phyloP scores from a whole-genome alignment of 2,329 filamentous ascomycete species.

The Aspergillus sojae region DNA sequence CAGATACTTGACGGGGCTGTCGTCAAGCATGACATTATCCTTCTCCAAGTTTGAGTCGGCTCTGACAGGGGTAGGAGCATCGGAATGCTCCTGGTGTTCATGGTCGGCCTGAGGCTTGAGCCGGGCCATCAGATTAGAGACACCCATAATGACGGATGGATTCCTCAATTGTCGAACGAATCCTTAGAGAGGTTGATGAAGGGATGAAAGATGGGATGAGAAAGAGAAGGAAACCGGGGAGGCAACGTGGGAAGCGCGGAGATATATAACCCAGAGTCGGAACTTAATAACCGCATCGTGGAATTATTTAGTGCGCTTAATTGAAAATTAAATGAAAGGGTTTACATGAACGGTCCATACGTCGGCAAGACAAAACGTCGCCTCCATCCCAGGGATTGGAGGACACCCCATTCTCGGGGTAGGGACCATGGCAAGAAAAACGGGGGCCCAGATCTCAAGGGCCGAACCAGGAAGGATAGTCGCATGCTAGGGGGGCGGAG shows the following conservation, averaged over 20 bases:
- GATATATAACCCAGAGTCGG: constrained; percentile 29
- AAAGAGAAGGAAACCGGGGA: constrained; percentile 15
- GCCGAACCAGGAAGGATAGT: constrained; percentile 25
- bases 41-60: constrained; percentile 38
- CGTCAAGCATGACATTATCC: constrained; percentile 37
- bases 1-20: constrained; percentile 46
- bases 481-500: constrained; percentile 26
- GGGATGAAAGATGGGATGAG: constrained; percentile 8
- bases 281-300: constrained; percentile 25
- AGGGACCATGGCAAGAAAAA: constrained; percentile 27
- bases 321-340: constrained; percentile 15
- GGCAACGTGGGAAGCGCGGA: constrained; percentile 9
- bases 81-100: constrained; percentile 35
- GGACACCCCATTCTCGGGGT: constrained; percentile 18
- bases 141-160: constrained; percentile 29
- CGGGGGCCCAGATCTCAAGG: constrained; percentile 36
- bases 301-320: constrained; percentile 3
- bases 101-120: constrained; percentile 33
- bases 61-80: constrained; percentile 36
- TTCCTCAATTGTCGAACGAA: constrained; percentile 8
- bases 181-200: not conserved
- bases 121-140: constrained; percentile 31
- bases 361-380: constrained; percentile 15
- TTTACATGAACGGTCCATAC: constrained; percentile 9
- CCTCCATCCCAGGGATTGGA: constrained; percentile 21